Conservation (phyloP, 129 eudicot genomes). For the Flaveria bidentis region DNA sequence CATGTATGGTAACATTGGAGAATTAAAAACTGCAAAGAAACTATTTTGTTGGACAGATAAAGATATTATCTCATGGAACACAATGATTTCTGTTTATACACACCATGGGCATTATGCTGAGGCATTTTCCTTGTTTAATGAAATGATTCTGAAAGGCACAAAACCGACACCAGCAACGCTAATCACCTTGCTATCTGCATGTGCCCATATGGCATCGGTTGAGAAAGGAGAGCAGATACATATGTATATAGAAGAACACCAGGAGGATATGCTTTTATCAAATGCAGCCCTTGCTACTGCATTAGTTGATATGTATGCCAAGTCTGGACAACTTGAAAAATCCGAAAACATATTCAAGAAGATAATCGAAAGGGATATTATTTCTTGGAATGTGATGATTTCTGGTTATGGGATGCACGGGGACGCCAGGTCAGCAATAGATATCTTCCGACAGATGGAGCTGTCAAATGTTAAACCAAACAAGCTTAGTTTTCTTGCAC, state of each 20-base stretch:
- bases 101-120: constrained; percentile 42
- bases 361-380: constrained; percentile 55
- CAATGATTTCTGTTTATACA: constrained; percentile 54
- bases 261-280: constrained; percentile 31
- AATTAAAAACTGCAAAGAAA: constrained; percentile 43
- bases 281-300: constrained; percentile 62
- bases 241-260: constrained; percentile 43
- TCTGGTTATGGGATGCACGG: constrained; percentile 85
- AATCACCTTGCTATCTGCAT: constrained; percentile 58
- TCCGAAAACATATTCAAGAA: constrained; percentile 59
- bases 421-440: constrained; percentile 61
- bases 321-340: constrained; percentile 67
- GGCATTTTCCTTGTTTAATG: constrained; percentile 55
- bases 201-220: constrained; percentile 62
- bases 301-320: constrained; percentile 79
- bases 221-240: constrained; percentile 63
- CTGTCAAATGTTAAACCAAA: constrained; percentile 54
- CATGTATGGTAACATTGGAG: constrained; percentile 65
- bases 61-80: constrained; percentile 73
- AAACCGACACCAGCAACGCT: constrained; percentile 62
- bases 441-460: constrained; percentile 57
- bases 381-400: constrained; percentile 85
- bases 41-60: constrained; percentile 45
- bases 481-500: constrained; percentile 73
- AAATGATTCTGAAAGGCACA: constrained; percentile 55